Evolutionary conservation across 495 filamentous ascomycete genomes (phyloP).

Genomic region (Collariella sp.): DNA sequence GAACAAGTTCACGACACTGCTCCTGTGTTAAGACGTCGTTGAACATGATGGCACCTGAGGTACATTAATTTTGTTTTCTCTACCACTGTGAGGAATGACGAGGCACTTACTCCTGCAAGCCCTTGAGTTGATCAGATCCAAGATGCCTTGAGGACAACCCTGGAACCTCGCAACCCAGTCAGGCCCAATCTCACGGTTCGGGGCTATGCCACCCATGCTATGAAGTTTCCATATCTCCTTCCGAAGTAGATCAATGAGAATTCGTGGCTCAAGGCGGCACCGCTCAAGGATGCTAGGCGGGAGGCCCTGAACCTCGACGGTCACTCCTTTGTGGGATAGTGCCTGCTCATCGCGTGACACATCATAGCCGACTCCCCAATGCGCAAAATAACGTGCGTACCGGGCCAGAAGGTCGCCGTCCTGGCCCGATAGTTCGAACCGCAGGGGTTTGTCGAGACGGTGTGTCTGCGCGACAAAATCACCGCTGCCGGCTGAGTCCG

Average conservation of each 20-base stretch:
- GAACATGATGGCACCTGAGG: slow-evolving; percentile 79
- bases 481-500: background rate
- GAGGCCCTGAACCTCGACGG: slow-evolving; percentile 48
- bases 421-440: slow-evolving; percentile 50
- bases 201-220: slow-evolving; percentile 14
- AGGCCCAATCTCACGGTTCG: too few species aligned
- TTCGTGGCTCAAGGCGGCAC: slow-evolving; percentile 58
- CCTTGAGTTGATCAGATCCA: slow-evolving; percentile 82
- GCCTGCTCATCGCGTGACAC: slow-evolving; percentile 7
- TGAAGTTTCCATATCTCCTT: slow-evolving; percentile 58
- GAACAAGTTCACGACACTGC: slow-evolving; percentile 59
- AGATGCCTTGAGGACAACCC: slow-evolving; percentile 64
- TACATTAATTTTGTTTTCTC: background rate
- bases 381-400: slow-evolving; percentile 48
- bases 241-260: slow-evolving; percentile 63
- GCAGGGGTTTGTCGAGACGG: slow-evolving; percentile 43
- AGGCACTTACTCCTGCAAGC: slow-evolving; percentile 61
- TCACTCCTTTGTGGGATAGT: background rate
- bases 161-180: slow-evolving; percentile 53
- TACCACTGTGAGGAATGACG: too few species aligned
- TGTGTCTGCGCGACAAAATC: slow-evolving; percentile 17
- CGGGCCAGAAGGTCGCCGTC: slow-evolving; percentile 51
- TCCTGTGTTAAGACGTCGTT: slow-evolving; percentile 62
- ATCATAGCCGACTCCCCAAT: slow-evolving; percentile 66
- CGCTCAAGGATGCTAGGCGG: slow-evolving; percentile 66